Conservation (phyloP, 306 rosid genomes). For the Pachyrhizus erosus region DNA sequence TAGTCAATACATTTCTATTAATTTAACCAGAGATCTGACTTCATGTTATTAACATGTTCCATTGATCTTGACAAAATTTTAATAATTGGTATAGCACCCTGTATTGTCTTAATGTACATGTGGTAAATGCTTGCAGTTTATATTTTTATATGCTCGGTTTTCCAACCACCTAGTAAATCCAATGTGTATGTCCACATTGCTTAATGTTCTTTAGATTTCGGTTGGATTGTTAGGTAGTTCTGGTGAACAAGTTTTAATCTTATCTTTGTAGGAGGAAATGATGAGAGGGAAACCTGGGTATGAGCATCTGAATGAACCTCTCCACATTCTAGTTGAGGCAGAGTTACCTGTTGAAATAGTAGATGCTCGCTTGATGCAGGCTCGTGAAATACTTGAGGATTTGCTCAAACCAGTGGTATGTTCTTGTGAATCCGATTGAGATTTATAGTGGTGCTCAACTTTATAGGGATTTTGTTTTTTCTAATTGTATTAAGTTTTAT, state of each 20-base stretch:
- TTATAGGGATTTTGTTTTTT: conserved; percentile 11
- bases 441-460: not conserved
- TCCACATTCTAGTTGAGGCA: conserved; percentile 90
- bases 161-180: not conserved
- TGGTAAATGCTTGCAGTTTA: conserved; percentile 3
- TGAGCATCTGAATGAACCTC: conserved; percentile 93
- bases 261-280: conserved; percentile 75
- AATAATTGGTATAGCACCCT: not conserved
- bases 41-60: not conserved
- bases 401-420: conserved; percentile 86
- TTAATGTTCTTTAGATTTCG: conserved; percentile 29
- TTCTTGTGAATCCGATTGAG: conserved; percentile 17
- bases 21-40: not conserved
- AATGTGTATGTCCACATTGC: not conserved
- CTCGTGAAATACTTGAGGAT: conserved; percentile 79
- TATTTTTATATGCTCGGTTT: not conserved
- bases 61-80: not conserved
- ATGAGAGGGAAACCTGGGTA: conserved; percentile 95
- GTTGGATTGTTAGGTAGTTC: conserved; percentile 25
- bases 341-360: conserved; percentile 88
- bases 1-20: not conserved
- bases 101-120: conserved; percentile 12
- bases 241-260: conserved; percentile 22
- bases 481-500: conserved; percentile 31
- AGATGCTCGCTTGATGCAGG: conserved; percentile 85